phyloP scores from a whole-genome alignment of 768 basidiomycete species.

The Myochromella boudieri region DNA sequence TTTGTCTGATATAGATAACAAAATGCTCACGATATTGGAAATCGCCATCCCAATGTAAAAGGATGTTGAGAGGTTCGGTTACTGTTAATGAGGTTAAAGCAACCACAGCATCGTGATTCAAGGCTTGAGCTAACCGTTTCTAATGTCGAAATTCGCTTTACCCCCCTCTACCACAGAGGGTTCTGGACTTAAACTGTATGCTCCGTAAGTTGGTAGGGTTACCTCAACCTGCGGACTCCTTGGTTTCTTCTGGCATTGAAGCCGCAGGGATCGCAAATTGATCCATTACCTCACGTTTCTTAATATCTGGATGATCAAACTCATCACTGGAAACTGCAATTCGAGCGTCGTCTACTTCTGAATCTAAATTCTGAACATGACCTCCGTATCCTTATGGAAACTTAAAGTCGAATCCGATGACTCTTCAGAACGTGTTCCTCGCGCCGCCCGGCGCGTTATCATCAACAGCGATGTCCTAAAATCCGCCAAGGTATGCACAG shows the following conservation, averaged over 20 bases:
- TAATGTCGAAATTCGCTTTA: constrained; percentile 48
- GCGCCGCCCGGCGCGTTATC: constrained; percentile 62
- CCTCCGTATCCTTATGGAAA: constrained; percentile 21
- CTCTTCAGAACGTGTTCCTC: constrained; percentile 36
- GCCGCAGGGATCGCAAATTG: too few species aligned
- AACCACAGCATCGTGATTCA: constrained; percentile 6
- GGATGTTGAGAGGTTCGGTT: constrained; percentile 51
- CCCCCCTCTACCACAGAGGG: constrained; percentile 35
- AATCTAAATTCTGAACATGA: not conserved
- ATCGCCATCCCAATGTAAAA: constrained; percentile 54
- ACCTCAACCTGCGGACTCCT: constrained; percentile 52
- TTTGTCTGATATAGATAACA: not conserved
- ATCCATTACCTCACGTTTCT: too few species aligned
- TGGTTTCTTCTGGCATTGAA: too few species aligned
- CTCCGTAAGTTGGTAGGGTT: constrained; percentile 37
- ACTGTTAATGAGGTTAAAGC: constrained; percentile 27
- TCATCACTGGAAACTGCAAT: too few species aligned
- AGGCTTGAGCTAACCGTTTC: constrained; percentile 36
- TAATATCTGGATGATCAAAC: too few species aligned
- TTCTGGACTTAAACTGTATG: constrained; percentile 53
- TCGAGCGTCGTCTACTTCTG: too few species aligned
- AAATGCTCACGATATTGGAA: constrained; percentile 61
- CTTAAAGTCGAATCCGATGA: constrained; percentile 42
- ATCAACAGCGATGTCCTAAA: constrained; percentile 65
- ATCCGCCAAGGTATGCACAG: constrained; percentile 59